A percentile compares a stretch with the other conserved stretches of the same genome.
phyloP scores from a whole-genome alignment of 257 asterid species.

The Solanum megistacrolobum region DNA sequence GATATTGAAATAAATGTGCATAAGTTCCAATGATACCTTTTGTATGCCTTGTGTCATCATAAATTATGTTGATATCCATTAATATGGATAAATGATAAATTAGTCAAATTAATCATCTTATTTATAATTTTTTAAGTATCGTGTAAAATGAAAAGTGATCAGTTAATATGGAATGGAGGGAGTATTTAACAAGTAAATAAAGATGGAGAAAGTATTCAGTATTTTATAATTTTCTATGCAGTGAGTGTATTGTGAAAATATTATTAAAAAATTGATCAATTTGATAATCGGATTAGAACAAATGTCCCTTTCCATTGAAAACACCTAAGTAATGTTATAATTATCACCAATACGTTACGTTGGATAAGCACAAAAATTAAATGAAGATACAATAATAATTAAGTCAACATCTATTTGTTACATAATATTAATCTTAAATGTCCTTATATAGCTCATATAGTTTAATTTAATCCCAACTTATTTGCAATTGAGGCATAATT shows the following conservation, averaged over 20 bases:
- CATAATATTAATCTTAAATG: not conserved
- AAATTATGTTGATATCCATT: no score
- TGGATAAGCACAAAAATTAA: not conserved
- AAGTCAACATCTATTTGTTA: not conserved
- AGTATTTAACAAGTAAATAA: not conserved
- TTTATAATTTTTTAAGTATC: no score
- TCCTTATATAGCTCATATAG: not conserved
- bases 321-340: not conserved
- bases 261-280: not conserved
- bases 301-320: not conserved
- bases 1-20: no score
- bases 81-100: no score
- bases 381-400: not conserved
- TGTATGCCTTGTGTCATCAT: no score
- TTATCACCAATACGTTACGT: not conserved
- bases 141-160: no score
- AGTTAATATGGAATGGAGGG: rapidly evolving
- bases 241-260: not conserved
- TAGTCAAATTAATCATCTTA: no score
- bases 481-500: not conserved
- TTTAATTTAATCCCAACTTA: not conserved
- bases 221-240: not conserved
- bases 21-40: no score
- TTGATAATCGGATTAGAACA: not conserved
- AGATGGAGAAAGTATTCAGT: no score